phyloP scores from a whole-genome alignment of 2,329 filamentous ascomycete species.

The Epichloe typhina region DNA sequence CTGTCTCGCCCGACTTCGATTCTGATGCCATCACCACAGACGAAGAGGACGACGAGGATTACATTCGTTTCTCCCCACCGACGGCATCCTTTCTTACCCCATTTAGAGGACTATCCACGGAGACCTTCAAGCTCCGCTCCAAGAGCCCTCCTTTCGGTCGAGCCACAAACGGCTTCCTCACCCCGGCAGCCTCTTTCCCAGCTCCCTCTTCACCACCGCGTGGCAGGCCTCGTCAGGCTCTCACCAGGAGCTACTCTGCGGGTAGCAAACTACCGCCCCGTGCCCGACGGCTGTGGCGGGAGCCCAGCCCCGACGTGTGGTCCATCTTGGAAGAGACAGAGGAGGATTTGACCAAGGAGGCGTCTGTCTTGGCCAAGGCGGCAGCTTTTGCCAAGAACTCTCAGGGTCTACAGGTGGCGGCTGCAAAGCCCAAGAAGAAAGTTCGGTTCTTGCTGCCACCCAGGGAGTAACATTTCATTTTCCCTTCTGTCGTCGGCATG shows the following conservation, averaged over 20 bases:
- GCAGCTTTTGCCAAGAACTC: constrained; percentile 14
- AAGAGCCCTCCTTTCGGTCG: constrained; percentile 20
- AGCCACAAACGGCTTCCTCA: constrained; percentile 17
- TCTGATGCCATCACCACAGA: constrained; percentile 31
- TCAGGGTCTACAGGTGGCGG: constrained; percentile 17
- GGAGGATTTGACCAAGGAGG: constrained; percentile 34
- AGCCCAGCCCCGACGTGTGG: constrained; percentile 47
- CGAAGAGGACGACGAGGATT: constrained; percentile 35
- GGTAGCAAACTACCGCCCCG: constrained; percentile 18
- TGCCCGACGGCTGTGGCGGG: constrained; percentile 35
- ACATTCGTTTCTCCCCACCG: constrained; percentile 33
- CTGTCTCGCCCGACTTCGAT: constrained; percentile 23
- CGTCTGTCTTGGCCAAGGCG: constrained; percentile 22
- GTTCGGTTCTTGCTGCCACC: constrained; percentile 41
- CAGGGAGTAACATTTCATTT: constrained; percentile 17
- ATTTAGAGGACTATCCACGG: constrained; percentile 29
- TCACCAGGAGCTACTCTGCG: constrained; percentile 1
- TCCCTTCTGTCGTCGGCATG: neutral
- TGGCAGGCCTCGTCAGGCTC: constrained; percentile 2
- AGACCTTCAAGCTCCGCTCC: constrained; percentile 18
- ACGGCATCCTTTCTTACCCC: constrained; percentile 25
- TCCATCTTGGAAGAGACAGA: constrained; percentile 47
- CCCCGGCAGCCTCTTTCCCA: constrained; percentile 7
- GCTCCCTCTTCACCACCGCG: constrained; percentile 5
- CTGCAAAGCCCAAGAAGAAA: constrained; percentile 40